Conservation (phyloP, 495 filamentous ascomycete genomes). For the Penicillium cinerascens region DNA sequence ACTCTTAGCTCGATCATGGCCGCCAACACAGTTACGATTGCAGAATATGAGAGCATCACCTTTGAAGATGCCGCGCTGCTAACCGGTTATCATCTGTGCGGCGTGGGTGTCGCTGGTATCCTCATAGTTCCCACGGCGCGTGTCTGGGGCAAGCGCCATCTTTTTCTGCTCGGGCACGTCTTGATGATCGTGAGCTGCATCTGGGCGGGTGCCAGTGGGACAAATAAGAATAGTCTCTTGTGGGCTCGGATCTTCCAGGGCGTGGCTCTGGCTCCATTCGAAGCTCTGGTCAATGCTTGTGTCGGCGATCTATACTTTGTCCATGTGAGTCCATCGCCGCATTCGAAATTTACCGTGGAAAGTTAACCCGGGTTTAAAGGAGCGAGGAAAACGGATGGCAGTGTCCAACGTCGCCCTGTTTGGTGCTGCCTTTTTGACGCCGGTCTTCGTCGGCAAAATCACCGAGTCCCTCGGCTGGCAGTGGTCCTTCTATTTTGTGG, state of each 20-base stretch:
- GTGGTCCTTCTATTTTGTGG: conserved; percentile 72
- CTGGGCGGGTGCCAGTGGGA: conserved; percentile 73
- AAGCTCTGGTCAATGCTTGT: conserved; percentile 71
- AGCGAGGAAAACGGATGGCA: conserved; percentile 87
- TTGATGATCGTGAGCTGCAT: conserved; percentile 66
- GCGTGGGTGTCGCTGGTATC: conserved; percentile 74
- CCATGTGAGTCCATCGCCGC: conserved; percentile 51
- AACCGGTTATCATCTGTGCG: conserved; percentile 84
- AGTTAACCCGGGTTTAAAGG: conserved; percentile 37
- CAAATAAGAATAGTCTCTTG: conserved; percentile 65
- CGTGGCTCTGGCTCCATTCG: conserved; percentile 71
- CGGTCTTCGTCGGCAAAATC: conserved; percentile 83
- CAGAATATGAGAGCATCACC: conserved; percentile 51
- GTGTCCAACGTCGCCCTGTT: conserved; percentile 84
- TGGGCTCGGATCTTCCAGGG: conserved; percentile 75
- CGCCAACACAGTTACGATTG: conserved; percentile 74
- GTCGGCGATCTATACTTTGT: conserved; percentile 77
- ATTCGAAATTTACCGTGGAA: not conserved
- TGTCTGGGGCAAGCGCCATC: conserved; percentile 88
- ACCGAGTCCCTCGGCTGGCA: conserved; percentile 70
- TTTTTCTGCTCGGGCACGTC: conserved; percentile 75
- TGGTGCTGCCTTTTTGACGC: conserved; percentile 89
- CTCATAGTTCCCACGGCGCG: conserved; percentile 84
- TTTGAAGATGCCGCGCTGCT: conserved; percentile 75
- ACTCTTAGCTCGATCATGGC: conserved; percentile 81